phyloP scores from a whole-genome alignment of 1,284 basidiomycete genomes.

The Clitocybe nebularis region DNA sequence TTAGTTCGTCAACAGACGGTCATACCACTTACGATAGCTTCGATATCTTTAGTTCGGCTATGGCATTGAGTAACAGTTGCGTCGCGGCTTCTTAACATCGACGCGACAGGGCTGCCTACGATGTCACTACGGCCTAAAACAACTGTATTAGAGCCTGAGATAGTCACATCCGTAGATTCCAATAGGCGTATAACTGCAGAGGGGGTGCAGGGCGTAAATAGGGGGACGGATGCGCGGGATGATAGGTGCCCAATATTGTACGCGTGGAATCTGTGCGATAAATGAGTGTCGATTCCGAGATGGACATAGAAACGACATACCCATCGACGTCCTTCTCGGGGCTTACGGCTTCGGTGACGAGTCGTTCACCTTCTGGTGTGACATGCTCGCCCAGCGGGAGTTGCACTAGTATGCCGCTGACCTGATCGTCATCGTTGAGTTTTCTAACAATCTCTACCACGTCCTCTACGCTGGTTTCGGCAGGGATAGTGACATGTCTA shows the following conservation, averaged over 20 bases:
- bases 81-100: slow-evolving; percentile 86
- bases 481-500: slow-evolving; percentile 76
- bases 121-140: slow-evolving; percentile 98
- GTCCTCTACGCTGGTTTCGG: slow-evolving; percentile 70
- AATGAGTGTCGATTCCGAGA: slow-evolving; percentile 12
- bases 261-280: slow-evolving; percentile 81
- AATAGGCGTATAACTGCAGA: slow-evolving; percentile 90
- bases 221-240: slow-evolving; percentile 85
- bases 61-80: slow-evolving; percentile 99
- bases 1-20: slow-evolving; percentile 8
- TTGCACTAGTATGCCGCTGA: slow-evolving; percentile 94
- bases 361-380: slow-evolving; percentile 80
- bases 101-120: slow-evolving; percentile 93
- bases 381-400: slow-evolving; percentile 93
- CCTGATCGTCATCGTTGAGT: slow-evolving; percentile 80
- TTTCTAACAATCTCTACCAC: slow-evolving; percentile 77
- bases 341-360: slow-evolving; percentile 91
- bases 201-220: slow-evolving; percentile 96
- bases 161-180: slow-evolving; percentile 75
- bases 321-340: slow-evolving; percentile 98
- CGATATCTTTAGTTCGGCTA: slow-evolving; percentile 81
- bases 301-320: slow-evolving; percentile 35
- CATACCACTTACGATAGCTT: slow-evolving; percentile 58
- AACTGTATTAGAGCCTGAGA: slow-evolving; percentile 81
- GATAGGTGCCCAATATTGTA: slow-evolving; percentile 97